Conservation (phyloP, 305 asterid genomes). For the Fraxinus floribunda region DNA sequence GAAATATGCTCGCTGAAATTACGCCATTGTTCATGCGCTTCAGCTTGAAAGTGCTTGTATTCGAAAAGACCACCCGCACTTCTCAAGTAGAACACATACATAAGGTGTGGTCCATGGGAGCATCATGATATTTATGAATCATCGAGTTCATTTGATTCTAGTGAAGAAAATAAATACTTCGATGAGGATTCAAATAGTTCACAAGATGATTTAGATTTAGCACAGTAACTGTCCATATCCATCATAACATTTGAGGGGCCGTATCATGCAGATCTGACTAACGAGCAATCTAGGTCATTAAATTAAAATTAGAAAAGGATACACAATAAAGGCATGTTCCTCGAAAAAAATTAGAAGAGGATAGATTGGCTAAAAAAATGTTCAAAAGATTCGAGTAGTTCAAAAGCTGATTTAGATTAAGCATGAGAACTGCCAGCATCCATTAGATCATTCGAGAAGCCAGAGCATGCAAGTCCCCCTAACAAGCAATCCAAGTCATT, state of each 20-base stretch:
- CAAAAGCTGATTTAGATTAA: background rate
- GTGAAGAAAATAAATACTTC: constrained; percentile 20
- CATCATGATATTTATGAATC: constrained; percentile 28
- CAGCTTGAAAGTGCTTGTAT: background rate
- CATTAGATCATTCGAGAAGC: background rate
- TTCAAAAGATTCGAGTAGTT: background rate
- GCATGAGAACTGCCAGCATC: background rate
- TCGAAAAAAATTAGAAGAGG: constrained; percentile 21
- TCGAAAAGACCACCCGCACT: background rate
- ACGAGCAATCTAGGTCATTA: no score
- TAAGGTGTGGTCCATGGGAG: background rate
- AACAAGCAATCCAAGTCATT: background rate
- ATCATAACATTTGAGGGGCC: no score
- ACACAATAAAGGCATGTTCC: no score
- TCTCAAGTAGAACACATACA: constrained; percentile 12
- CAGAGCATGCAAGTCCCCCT: background rate
- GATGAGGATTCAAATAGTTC: no score
- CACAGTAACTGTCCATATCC: no score
- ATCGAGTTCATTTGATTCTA: constrained; percentile 29
- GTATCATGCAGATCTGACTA: no score
- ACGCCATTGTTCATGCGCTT: background rate
- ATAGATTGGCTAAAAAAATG: no score
- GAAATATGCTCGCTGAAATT: background rate
- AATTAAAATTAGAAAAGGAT: no score
- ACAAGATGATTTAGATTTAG: no score